Evolutionary conservation across 169 alveolate genomes (phyloP).

Genomic region (Cryptosporidium andersoni): DNA sequence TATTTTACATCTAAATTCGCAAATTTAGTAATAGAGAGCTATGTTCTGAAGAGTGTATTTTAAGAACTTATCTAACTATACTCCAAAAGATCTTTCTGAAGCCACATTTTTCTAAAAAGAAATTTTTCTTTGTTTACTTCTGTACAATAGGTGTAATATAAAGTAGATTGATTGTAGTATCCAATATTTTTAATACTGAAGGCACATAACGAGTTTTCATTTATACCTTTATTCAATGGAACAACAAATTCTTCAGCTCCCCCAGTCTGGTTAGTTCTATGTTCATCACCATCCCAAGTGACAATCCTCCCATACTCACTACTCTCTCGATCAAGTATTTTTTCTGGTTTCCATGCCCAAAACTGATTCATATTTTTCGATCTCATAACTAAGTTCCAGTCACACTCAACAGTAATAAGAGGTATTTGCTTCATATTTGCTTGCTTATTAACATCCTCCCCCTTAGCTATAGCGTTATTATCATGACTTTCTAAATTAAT

Average conservation of each 20-base stretch:
- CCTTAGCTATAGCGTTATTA: background rate
- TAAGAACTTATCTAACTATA: too few species aligned
- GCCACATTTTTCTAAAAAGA: constrained; percentile 34
- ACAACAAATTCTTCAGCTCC: constrained; percentile 61
- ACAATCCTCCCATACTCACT: constrained; percentile 11
- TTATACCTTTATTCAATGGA: constrained; percentile 25
- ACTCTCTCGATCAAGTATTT: background rate
- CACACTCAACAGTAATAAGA: constrained; percentile 37
- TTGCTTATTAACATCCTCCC: background rate
- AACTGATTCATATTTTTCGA: constrained; percentile 58
- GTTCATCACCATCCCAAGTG: constrained; percentile 57
- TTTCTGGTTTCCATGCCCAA: constrained; percentile 40
- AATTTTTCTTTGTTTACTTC: background rate
- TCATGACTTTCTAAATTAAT: background rate
- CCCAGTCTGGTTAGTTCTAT: constrained; percentile 40
- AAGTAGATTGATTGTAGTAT: background rate
- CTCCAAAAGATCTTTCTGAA: background rate
- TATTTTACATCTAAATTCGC: too few species aligned
- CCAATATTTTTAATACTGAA: constrained; percentile 21
- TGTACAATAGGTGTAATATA: constrained; percentile 21
- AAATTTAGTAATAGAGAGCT: too few species aligned
- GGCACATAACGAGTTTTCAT: constrained; percentile 18
- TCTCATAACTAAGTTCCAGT: constrained; percentile 70
- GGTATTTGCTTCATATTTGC: background rate
- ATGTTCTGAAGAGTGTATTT: too few species aligned